A percentile compares a stretch with the other conserved stretches of the same genome.
Conservation (phyloP, 1,139 yeast species). For the Nadsonia commutata region DNA sequence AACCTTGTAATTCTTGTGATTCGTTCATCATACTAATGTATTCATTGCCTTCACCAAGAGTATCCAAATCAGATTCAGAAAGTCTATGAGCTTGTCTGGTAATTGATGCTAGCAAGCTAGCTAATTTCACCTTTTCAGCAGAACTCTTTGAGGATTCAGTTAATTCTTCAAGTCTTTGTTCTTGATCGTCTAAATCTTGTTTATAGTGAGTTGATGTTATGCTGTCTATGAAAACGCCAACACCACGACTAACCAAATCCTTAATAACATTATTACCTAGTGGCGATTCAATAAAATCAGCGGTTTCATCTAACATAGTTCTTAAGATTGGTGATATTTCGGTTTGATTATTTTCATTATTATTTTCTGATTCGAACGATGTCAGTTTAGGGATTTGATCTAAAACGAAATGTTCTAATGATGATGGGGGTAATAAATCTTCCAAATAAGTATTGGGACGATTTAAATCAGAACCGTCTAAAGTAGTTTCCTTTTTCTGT, state of each 20-base stretch:
- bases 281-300: conserved; percentile 32
- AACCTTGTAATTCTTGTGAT: conserved; percentile 61
- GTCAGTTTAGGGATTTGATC: conserved; percentile 20
- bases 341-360: conserved; percentile 7
- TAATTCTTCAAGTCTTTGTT: conserved; percentile 14
- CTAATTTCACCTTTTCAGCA: conserved; percentile 37
- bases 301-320: conserved; percentile 35
- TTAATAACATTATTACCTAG: conserved; percentile 26
- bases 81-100: conserved; percentile 51
- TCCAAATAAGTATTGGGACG: conserved; percentile 15
- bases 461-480: conserved; percentile 9
- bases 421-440: conserved; percentile 27
- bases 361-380: conserved; percentile 3
- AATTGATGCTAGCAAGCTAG: conserved; percentile 51
- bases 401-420: conserved; percentile 26
- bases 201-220: conserved; percentile 15
- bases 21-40: conserved; percentile 32
- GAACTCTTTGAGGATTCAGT: conserved; percentile 6
- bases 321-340: conserved; percentile 15
- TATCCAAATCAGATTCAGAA: conserved; percentile 23
- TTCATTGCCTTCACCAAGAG: conserved; percentile 34
- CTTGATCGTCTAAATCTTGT: conserved; percentile 8
- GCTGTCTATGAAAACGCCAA: conserved; percentile 19
- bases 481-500: conserved; percentile 12
- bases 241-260: conserved; percentile 25